phyloP scores from a whole-genome alignment of 495 filamentous ascomycete genomes.

The Elaphomyces granulatus region DNA sequence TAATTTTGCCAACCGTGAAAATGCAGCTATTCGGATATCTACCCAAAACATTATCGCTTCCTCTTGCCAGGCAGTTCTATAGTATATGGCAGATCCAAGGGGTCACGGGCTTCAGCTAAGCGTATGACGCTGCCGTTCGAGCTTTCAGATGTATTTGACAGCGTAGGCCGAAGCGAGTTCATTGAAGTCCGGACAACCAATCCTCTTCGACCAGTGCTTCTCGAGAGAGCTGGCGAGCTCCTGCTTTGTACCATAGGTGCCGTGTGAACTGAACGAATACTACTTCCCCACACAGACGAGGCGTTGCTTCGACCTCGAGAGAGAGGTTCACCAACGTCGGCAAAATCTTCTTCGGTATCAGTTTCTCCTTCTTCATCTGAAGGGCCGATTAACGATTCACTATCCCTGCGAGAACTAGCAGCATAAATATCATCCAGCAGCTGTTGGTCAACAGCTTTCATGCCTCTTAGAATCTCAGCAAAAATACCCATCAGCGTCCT shows the following conservation, averaged over 20 bases:
- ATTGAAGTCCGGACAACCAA: slow-evolving; percentile 17
- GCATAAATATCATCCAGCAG: slow-evolving; percentile 29
- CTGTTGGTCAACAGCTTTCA: slow-evolving; percentile 46
- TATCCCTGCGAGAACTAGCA: slow-evolving; percentile 17
- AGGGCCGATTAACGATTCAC: slow-evolving; percentile 28
- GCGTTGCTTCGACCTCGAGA: slow-evolving; percentile 17
- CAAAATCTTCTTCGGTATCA: slow-evolving; percentile 15
- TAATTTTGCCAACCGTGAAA: no score
- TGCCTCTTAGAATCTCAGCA: slow-evolving; percentile 61
- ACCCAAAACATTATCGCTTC: background rate
- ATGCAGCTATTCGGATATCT: no score
- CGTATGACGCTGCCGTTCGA: slow-evolving; percentile 35
- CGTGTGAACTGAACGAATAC: slow-evolving; percentile 18
- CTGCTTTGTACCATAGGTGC: slow-evolving; percentile 16
- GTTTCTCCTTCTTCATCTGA: slow-evolving; percentile 36
- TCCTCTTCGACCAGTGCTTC: background rate
- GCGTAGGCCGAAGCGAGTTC: slow-evolving; percentile 22
- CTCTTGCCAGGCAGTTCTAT: slow-evolving; percentile 14
- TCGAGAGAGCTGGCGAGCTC: slow-evolving; percentile 2
- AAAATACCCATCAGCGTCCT: slow-evolving; percentile 77
- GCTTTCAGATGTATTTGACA: slow-evolving; percentile 24
- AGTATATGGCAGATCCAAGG: slow-evolving; percentile 32
- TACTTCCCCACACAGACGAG: slow-evolving; percentile 18
- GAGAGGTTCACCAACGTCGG: slow-evolving; percentile 11
- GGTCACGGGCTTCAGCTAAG: slow-evolving; percentile 22